phyloP scores from a whole-genome alignment of 2,329 filamentous ascomycete species.

The Ophiostoma ips region DNA sequence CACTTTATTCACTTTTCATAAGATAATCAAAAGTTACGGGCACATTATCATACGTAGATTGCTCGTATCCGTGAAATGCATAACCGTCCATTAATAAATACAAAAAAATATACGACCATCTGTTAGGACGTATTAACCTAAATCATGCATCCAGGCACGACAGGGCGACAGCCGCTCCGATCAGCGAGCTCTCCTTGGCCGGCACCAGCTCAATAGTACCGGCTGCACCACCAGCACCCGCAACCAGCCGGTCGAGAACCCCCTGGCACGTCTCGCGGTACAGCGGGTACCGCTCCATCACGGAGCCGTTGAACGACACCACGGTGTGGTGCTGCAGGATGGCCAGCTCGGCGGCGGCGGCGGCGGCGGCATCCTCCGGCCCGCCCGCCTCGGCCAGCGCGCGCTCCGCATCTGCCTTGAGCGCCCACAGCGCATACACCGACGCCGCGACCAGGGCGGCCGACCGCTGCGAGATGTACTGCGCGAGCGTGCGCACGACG shows the following conservation, averaged over 20 bases:
- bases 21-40: too few relatives aligned
- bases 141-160: constrained; percentile 28
- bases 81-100: too few relatives aligned
- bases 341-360: constrained; percentile 32
- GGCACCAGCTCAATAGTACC: constrained; percentile 47
- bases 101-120: neutral
- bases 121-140: too few relatives aligned
- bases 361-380: constrained; percentile 22
- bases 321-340: constrained; percentile 30
- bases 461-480: constrained; percentile 42
- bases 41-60: too few relatives aligned
- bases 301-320: constrained; percentile 67
- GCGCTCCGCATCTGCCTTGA: constrained; percentile 36
- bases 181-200: constrained; percentile 59
- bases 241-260: constrained; percentile 43
- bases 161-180: constrained; percentile 60
- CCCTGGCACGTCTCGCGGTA: constrained; percentile 50
- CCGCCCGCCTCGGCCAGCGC: constrained; percentile 22
- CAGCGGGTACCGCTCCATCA: constrained; percentile 63
- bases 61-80: too few relatives aligned
- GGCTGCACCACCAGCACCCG: constrained; percentile 11
- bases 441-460: constrained; percentile 45
- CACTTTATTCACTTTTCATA: too few relatives aligned
- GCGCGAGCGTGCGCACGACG: constrained; percentile 39
- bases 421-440: constrained; percentile 44